Percentiles rank a stretch among this genome's conserved stretches.
These are phyloP conservation scores for Sisymbrium irio DNA, from an alignment of 345 rosid species.

Conservation along the genomic window DNA sequence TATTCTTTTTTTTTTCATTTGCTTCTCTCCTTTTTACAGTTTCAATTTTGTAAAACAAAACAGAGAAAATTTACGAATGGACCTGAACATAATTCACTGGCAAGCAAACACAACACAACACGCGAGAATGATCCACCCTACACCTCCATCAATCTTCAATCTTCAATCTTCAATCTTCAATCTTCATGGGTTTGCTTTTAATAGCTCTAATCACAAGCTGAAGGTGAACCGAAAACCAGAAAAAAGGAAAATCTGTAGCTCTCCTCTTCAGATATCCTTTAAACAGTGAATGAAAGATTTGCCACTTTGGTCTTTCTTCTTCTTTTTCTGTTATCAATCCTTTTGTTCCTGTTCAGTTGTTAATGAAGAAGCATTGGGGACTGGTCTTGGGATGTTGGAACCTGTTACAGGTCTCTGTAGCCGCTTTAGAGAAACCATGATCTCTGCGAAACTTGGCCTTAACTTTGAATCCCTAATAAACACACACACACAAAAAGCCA, in stretches of 20 bases:
- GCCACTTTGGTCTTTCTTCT: slow-evolving; percentile 1
- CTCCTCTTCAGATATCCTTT: not conserved
- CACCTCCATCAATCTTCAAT: slow-evolving; percentile 1
- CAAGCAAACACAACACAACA: slow-evolving; percentile 3
- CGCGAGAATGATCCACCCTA: not conserved
- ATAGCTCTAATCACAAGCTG: slow-evolving; percentile 11
- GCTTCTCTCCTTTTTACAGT: slow-evolving; percentile 10
- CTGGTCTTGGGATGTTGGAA: slow-evolving; percentile 47
- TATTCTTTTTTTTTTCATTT: not conserved
- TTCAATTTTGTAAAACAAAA: slow-evolving; percentile 28
- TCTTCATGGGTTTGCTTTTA: not conserved
- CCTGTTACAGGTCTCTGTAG: slow-evolving; percentile 69
- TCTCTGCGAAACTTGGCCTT: slow-evolving; percentile 90
- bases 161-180: slow-evolving; percentile 8
- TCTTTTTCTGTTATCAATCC: slow-evolving; percentile 8
- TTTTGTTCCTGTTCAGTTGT: slow-evolving; percentile 25
- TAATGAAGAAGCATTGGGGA: slow-evolving; percentile 18
- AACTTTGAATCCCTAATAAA: slow-evolving; percentile 66
- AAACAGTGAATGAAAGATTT: slow-evolving; percentile 13
- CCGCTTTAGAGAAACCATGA: slow-evolving; percentile 83
- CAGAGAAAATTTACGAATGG: slow-evolving; percentile 10
- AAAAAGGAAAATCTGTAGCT: not conserved
- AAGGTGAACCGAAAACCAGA: slow-evolving; percentile 4
- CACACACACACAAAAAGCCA: slow-evolving; percentile 14
- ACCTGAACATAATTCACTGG: slow-evolving; percentile 13